phyloP scores from a whole-genome alignment of 1,284 basidiomycete species.

The Phenoliferia sp. region DNA sequence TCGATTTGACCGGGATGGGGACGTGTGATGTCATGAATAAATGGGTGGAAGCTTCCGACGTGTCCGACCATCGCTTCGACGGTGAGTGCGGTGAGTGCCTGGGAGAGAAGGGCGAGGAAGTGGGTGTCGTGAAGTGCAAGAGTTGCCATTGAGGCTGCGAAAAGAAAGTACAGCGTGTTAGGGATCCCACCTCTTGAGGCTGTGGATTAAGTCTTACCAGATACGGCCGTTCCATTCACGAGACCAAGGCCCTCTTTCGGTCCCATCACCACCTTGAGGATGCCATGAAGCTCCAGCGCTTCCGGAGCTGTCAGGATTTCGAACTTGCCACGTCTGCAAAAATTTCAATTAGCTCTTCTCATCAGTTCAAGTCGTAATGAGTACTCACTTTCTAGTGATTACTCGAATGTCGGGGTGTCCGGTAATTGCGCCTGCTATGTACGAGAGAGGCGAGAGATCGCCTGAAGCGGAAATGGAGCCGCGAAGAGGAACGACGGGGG shows the following conservation, averaged over 20 bases:
- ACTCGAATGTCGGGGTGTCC: conserved; percentile 75
- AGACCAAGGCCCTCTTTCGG: conserved; percentile 50
- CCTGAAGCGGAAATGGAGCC: conserved; percentile 78
- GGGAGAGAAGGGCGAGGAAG: conserved; percentile 63
- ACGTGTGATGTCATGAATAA: conserved; percentile 69
- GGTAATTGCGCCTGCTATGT: conserved; percentile 71
- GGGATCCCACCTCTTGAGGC: not conserved
- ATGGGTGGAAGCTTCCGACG: conserved; percentile 67
- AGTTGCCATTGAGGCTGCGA: conserved; percentile 54
- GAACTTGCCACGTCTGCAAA: conserved; percentile 9
- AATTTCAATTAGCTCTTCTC: not conserved
- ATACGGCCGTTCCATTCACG: conserved; percentile 1
- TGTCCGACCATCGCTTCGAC: conserved; percentile 67
- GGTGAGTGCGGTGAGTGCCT: conserved; percentile 77
- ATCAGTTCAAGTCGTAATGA: not conserved
- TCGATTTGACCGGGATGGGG: conserved; percentile 86
- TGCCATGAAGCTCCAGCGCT: conserved; percentile 61
- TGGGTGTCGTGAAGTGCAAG: conserved; percentile 64
- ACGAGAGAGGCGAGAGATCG: conserved; percentile 57
- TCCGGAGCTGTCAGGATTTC: conserved; percentile 41
- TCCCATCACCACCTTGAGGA: conserved; percentile 63
- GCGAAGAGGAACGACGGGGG: conserved; percentile 75
- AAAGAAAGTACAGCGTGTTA: conserved; percentile 48
- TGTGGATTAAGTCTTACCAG: not conserved
- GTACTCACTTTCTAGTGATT: conserved; percentile 20